Evolutionary conservation across 2,329 filamentous ascomycete species (phyloP), one percentile per base, ranked within the genome.

Genomic region (Cladosporium sp.): DNA sequence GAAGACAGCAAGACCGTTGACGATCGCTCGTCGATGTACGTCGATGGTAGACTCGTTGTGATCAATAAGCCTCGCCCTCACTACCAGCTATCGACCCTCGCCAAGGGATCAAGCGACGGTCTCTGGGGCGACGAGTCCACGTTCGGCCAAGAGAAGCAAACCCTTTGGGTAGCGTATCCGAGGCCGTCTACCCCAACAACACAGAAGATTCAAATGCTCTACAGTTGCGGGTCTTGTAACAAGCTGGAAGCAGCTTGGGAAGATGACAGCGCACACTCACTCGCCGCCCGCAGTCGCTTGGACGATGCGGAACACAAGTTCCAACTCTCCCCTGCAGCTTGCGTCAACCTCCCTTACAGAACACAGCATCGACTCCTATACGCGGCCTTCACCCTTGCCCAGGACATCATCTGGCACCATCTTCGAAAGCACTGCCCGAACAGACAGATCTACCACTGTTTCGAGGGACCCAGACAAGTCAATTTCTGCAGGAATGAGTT

Each of bases 1-100:
- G 18, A n/a, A n/a, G 18, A 44, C 18, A 44, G n/a, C 55, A 59
- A 21, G 34, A 36, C 12, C 38, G 18, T 44, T 12, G 55, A 59
- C 18, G 55, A 59, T 34, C 55, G 55, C 55, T 59, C 55, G 4
- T 24, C 34, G 11, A 38, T 41, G 18, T 59, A 59, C n/a, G 34
- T 38, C 7, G 32, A 59, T 24, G 55, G 55, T 4, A 59, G 28
- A 36, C 18, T 59, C n/a, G 34, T 59, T 11, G 24, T 34, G 18
- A 18, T 41, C 32, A 38, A 24, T 7, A 26, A 24, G 26, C 14
- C 24, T 21, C 32, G n/a, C 12, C 55, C 55, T 21, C n/a, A 44
- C 34, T 38, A 59, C 55, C 2, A 24, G 21, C n/a, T 14, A 38
- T 59, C 32, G 6, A 59, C 55, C 4, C n/a, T 1, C 18, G 38